Evolutionary conservation across 106 monocot genomes (phyloP).

Genomic region (Phalaenopsis equestris): DNA sequence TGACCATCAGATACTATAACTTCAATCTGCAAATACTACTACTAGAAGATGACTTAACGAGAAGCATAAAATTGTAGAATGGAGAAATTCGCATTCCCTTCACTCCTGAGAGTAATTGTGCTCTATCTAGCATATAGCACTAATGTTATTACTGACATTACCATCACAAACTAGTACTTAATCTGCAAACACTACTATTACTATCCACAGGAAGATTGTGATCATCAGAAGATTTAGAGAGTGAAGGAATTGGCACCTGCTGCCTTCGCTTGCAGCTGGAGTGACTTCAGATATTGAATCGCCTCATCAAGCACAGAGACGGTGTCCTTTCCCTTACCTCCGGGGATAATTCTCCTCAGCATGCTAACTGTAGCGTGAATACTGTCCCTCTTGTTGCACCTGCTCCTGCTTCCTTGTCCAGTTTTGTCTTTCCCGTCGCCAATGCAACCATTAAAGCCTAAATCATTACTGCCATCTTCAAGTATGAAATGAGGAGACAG

Average conservation of each 20-base stretch:
- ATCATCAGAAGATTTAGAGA: neutral
- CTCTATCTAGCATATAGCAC: no score
- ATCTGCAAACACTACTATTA: no score
- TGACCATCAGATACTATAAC: no score
- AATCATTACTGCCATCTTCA: neutral
- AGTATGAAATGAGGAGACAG: neutral
- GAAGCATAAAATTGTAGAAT: no score
- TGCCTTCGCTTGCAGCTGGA: conserved; percentile 39
- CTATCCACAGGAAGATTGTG: no score
- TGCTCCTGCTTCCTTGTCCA: neutral
- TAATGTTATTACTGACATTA: no score
- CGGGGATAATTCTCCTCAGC: conserved; percentile 54
- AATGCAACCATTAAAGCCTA: neutral
- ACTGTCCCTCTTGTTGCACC: conserved; percentile 29
- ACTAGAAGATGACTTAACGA: no score
- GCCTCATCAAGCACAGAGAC: conserved; percentile 58
- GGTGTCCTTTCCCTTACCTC: conserved; percentile 54
- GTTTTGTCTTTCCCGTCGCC: no score
- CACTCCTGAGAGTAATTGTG: no score
- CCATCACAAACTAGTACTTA: no score
- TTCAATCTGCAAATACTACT: no score
- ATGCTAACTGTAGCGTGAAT: conserved; percentile 52
- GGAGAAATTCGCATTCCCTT: no score
- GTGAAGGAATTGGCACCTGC: neutral
- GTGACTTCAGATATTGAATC: conserved; percentile 56